Evolutionary conservation across 495 filamentous ascomycete genomes (phyloP).

Genomic region (Recurvomyces mirabilis): DNA sequence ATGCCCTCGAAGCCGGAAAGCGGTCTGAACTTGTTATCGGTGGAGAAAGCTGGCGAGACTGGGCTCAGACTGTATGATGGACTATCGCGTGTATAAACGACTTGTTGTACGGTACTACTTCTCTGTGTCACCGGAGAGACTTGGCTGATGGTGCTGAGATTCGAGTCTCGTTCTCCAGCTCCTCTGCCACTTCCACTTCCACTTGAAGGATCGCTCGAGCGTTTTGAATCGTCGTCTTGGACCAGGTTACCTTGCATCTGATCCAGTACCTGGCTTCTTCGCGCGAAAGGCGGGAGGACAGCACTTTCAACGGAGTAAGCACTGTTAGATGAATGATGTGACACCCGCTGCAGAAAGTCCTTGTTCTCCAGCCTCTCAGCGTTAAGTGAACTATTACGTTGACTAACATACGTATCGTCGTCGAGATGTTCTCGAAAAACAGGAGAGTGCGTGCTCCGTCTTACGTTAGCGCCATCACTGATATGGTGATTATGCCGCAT

Average conservation of each 20-base stretch:
- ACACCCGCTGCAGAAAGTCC: slow-evolving; percentile 17
- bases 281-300: slow-evolving; percentile 15
- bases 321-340: slow-evolving; percentile 7
- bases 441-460: slow-evolving; percentile 6
- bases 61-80: slow-evolving; percentile 3
- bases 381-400: slow-evolving; percentile 8
- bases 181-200: neutral
- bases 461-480: neutral
- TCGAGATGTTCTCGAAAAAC: slow-evolving; percentile 10
- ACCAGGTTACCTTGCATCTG: slow-evolving; percentile 1
- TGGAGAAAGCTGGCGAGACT: slow-evolving; percentile 10
- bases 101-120: slow-evolving; percentile 4
- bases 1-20: no score
- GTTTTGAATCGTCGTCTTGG: slow-evolving; percentile 1
- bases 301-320: slow-evolving; percentile 8
- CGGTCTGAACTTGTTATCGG: no score
- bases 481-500: neutral
- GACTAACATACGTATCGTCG: neutral
- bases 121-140: slow-evolving; percentile 5
- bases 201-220: slow-evolving; percentile 6
- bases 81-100: neutral
- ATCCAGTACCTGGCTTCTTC: slow-evolving; percentile 9
- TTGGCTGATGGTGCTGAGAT: neutral
- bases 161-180: slow-evolving; percentile 3
- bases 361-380: slow-evolving; percentile 21